These are phyloP conservation scores for Acmispon strigosus DNA, from an alignment of 306 rosid species.

Conservation along the genomic window DNA sequence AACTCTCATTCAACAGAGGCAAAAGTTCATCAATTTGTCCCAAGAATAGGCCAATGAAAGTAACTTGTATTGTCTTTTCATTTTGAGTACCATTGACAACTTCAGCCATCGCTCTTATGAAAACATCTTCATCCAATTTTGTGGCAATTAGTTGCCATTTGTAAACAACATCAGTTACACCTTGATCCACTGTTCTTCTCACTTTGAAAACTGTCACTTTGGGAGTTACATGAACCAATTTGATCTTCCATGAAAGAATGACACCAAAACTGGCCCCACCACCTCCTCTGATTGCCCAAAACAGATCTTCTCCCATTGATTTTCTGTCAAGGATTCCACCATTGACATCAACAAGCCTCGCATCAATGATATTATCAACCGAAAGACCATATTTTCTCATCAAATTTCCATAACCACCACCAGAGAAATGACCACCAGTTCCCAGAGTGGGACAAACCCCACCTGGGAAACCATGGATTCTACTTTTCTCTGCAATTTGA, in stretches of 20 bases:
- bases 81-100: background rate
- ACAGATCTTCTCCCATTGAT: constrained; percentile 34
- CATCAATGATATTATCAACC: constrained; percentile 28
- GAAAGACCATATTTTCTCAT: constrained; percentile 35
- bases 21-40: background rate
- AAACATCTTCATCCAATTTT: constrained; percentile 17
- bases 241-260: constrained; percentile 32
- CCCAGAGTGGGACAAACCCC: constrained; percentile 20
- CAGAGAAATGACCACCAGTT: constrained; percentile 26
- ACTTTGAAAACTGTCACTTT: constrained; percentile 29
- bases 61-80: constrained; percentile 1
- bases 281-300: constrained; percentile 47
- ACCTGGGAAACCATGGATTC: constrained; percentile 17
- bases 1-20: constrained; percentile 1
- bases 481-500: background rate
- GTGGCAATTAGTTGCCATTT: constrained; percentile 26
- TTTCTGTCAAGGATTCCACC: constrained; percentile 28
- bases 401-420: constrained; percentile 33
- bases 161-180: constrained; percentile 19
- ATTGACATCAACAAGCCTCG: constrained; percentile 25
- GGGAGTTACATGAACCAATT: constrained; percentile 19
- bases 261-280: constrained; percentile 44
- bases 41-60: constrained; percentile 21
- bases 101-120: constrained; percentile 16
- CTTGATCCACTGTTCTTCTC: background rate